Evolutionary conservation across 2,329 filamentous ascomycete species (phyloP).

Genomic region (Trichoderma gracile): DNA sequence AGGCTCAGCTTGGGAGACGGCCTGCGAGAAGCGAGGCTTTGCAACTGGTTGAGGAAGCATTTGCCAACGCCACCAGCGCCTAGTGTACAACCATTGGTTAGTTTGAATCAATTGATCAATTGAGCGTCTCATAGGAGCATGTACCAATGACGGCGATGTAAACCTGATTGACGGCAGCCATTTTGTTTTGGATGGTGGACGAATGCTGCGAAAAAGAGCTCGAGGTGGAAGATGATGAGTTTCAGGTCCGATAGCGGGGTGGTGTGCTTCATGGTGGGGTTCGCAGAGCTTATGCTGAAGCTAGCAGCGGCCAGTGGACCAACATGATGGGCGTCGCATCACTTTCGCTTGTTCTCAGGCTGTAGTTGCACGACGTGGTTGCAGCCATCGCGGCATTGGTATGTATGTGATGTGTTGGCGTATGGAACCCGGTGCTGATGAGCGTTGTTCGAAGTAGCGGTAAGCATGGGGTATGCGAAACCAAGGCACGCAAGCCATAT

Average conservation of each 20-base stretch:
- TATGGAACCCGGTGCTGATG: too few species aligned
- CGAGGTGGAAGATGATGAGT: slow-evolving; percentile 32
- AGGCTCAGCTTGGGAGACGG: slow-evolving; percentile 72
- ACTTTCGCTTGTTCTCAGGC: background rate
- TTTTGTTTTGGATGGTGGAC: slow-evolving; percentile 30
- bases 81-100: slow-evolving; percentile 40
- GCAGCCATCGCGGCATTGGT: too few species aligned
- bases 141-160: slow-evolving; percentile 56
- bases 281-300: background rate
- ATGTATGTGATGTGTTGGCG: too few species aligned
- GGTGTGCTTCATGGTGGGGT: slow-evolving; percentile 22
- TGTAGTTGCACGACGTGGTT: too few species aligned
- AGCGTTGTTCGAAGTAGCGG: too few species aligned
- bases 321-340: background rate
- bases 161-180: slow-evolving; percentile 51
- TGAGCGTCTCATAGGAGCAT: background rate
- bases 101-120: slow-evolving; percentile 27
- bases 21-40: slow-evolving; percentile 64
- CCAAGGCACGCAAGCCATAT: too few species aligned
- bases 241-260: slow-evolving; percentile 41
- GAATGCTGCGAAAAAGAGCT: slow-evolving; percentile 26
- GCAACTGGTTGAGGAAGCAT: slow-evolving; percentile 82
- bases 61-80: slow-evolving; percentile 93
- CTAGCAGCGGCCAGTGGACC: too few species aligned
- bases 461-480: too few species aligned